phyloP scores from a whole-genome alignment of 805 yeast species.

The Ogataea angusta region DNA sequence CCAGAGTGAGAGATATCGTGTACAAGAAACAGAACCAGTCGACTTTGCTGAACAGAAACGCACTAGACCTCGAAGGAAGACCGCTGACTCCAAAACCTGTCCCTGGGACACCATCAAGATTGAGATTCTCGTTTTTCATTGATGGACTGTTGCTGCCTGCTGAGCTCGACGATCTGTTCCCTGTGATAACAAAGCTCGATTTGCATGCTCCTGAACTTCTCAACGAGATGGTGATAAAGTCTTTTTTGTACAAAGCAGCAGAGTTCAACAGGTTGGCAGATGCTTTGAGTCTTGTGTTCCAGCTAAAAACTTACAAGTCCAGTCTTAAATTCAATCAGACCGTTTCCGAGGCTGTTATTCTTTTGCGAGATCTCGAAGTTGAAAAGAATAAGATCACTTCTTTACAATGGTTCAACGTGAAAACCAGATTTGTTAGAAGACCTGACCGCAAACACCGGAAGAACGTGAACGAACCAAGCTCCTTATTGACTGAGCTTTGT shows the following conservation, averaged over 20 bases:
- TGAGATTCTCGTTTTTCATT: slow-evolving; percentile 25
- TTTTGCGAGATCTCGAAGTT: slow-evolving; percentile 25
- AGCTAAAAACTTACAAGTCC: slow-evolving; percentile 16
- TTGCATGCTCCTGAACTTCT: slow-evolving; percentile 18
- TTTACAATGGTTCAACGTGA: slow-evolving; percentile 17
- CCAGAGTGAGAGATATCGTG: slow-evolving; percentile 23
- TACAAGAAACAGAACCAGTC: slow-evolving; percentile 26
- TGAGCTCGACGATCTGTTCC: slow-evolving; percentile 22
- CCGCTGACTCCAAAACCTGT: slow-evolving; percentile 25
- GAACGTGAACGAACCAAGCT: slow-evolving; percentile 4
- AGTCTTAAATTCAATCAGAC: slow-evolving; percentile 14
- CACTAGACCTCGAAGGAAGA: slow-evolving; percentile 25
- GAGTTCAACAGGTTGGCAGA: slow-evolving; percentile 21
- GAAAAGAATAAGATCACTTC: slow-evolving; percentile 8
- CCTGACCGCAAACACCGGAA: slow-evolving; percentile 3
- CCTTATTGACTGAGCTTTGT: slow-evolving; percentile 12
- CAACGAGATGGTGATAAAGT: slow-evolving; percentile 22
- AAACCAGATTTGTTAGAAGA: slow-evolving; percentile 17
- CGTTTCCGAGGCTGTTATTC: slow-evolving; percentile 24
- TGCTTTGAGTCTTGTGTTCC: slow-evolving; percentile 21
- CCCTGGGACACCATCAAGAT: slow-evolving; percentile 27
- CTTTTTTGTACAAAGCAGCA: slow-evolving; percentile 26
- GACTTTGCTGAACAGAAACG: slow-evolving; percentile 18
- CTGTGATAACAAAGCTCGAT: slow-evolving; percentile 18
- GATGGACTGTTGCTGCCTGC: slow-evolving; percentile 21